These are phyloP conservation scores for Boletellus sp. DNA, from an alignment of 768 basidiomycete species.

Conservation along the genomic window DNA sequence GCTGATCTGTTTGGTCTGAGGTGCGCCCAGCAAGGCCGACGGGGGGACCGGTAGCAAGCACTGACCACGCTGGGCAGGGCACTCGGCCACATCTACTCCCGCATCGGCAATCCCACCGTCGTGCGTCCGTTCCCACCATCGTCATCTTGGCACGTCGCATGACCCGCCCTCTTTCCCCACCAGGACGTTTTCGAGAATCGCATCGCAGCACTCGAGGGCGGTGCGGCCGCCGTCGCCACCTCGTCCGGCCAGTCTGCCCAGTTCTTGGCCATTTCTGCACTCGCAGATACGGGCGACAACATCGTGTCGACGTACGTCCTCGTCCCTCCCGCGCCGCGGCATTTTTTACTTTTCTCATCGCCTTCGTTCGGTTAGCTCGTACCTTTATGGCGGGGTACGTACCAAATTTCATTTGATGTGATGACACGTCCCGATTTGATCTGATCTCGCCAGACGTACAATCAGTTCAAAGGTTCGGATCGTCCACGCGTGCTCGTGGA, in stretches of 20 bases:
- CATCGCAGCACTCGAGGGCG: conserved; percentile 62
- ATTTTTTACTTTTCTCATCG: background rate
- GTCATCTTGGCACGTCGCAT: background rate
- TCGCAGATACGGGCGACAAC: conserved; percentile 58
- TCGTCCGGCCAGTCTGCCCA: conserved; percentile 63
- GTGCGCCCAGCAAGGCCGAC: conserved; percentile 11
- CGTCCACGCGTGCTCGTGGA: background rate
- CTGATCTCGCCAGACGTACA: conserved; percentile 44
- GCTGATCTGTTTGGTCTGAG: conserved; percentile 52
- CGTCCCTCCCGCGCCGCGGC: background rate
- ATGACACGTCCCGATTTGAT: background rate
- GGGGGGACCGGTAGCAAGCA: background rate
- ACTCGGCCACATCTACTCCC: conserved; percentile 50
- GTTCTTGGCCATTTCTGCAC: conserved; percentile 52
- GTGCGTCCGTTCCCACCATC: conserved; percentile 31
- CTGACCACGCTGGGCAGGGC: conserved; percentile 24
- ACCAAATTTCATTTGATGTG: background rate
- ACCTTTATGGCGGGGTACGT: conserved; percentile 58
- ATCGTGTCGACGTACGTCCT: conserved; percentile 54
- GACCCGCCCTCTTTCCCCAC: background rate
- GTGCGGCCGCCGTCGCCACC: conserved; percentile 52
- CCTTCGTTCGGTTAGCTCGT: conserved; percentile 33
- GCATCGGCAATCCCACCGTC: conserved; percentile 54
- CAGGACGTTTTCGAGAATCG: conserved; percentile 65
- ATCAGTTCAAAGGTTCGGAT: conserved; percentile 54